phyloP scores from a whole-genome alignment of 2,329 filamentous ascomycete species.

The Ceratocystis eucalypticola region DNA sequence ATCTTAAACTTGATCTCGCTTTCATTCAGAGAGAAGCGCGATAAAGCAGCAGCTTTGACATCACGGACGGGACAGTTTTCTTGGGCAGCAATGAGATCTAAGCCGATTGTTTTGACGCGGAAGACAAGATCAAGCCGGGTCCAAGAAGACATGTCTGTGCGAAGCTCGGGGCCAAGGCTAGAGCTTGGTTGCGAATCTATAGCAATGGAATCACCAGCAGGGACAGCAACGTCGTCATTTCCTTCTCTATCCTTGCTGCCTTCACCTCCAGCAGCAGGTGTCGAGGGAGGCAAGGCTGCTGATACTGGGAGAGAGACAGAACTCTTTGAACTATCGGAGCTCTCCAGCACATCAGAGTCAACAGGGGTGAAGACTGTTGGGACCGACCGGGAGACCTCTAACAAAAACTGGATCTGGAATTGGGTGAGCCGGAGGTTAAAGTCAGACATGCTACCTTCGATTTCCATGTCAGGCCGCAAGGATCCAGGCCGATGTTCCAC shows the following conservation, averaged over 20 bases:
- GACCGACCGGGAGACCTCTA: conserved; percentile 77
- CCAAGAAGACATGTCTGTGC: conserved; percentile 59
- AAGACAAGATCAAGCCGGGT: conserved; percentile 89
- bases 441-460: conserved; percentile 84
- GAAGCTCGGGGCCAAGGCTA: conserved; percentile 53
- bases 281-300: conserved; percentile 24
- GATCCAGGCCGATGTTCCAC: conserved; percentile 67
- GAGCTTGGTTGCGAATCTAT: conserved; percentile 24
- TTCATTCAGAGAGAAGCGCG: conserved; percentile 86
- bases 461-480: conserved; percentile 78
- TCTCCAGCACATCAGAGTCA: background rate
- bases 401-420: conserved; percentile 75
- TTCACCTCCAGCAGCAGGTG: background rate
- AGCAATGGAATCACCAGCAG: background rate
- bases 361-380: conserved; percentile 66
- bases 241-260: background rate
- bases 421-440: conserved; percentile 83
- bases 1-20: conserved; percentile 85
- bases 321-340: background rate
- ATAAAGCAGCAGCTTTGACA: conserved; percentile 66
- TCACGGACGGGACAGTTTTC: conserved; percentile 67
- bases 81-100: conserved; percentile 71
- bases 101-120: conserved; percentile 69
- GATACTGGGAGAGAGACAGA: background rate
- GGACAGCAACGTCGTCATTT: conserved; percentile 9